Base-by-base conservation (phyloP, 106 monocot species). In the Narthecium ossifragum region DNA sequence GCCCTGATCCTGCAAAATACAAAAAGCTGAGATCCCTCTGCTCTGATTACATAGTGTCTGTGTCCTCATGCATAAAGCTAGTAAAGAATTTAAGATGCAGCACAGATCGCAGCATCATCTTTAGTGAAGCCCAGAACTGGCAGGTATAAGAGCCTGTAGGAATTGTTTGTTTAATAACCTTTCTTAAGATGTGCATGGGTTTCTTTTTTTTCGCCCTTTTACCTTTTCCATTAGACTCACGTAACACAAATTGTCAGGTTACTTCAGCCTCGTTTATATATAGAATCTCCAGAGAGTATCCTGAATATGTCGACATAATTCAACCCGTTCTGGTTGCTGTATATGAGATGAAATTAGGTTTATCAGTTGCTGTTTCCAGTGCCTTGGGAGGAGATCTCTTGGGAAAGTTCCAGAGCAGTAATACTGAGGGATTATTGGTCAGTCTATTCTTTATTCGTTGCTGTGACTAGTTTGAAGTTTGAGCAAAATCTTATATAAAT, bases 311-410 rank as follows among this genome's bases (percentile, higher is more conserved):
- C 26, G 94, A 96, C 61, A 69, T 96, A 47, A 66, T 84, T 76
- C 80, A 86, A 45, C 94, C 94, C 52, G 38, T 90, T 64, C 86
- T 86, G 74, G 78, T 96, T 73, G 80, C 94, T 55, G 61, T 96
- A 28, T 90, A 90, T 64, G 94, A 96, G 59, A 86, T 96, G 83
- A 96, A 90, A 70, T 58, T 96, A 11, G 94, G 94, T 15, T 46
- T 86, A 36, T 73, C 83, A 27, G 39, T 90, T 36, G 68, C 67
- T 51, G 22, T 74, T 6, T 84, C 83, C 53, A 60, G 70, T 72
- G 68, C 72, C 29, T 37, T 83, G 24, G 77, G 86, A 72, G 73
- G 72, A 41, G 71, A 75, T 45, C 75, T 73, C 74, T 39, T 84
- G 51, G 73, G 43, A 46, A 84, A 76, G 57, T 53, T 69, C 51